phyloP scores from a whole-genome alignment of 148 eudicot genomes.

The Drosera capensis region DNA sequence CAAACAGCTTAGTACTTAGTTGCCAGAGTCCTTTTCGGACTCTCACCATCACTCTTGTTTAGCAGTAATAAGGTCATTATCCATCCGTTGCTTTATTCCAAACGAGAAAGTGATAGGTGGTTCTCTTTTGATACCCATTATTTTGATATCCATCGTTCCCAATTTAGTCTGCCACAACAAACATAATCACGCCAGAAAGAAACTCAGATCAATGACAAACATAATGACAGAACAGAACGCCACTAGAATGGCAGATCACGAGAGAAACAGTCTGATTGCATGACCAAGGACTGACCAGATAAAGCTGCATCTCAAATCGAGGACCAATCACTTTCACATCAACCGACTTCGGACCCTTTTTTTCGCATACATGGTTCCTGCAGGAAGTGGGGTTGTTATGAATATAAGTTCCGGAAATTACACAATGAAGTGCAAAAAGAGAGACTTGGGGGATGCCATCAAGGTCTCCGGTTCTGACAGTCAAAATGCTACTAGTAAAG shows the following conservation, averaged over 20 bases:
- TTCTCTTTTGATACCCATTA: slow-evolving; percentile 4
- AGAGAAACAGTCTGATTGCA: background rate
- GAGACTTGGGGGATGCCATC: too few species aligned
- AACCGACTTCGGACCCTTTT: slow-evolving; percentile 75
- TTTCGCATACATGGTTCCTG: slow-evolving; percentile 87
- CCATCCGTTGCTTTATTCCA: background rate
- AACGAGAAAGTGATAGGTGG: too few species aligned
- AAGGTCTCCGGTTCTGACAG: too few species aligned
- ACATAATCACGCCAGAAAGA: background rate
- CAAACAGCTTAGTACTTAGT: slow-evolving; percentile 12
- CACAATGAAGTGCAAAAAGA: too few species aligned
- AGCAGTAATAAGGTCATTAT: slow-evolving; percentile 51
- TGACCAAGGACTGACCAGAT: slow-evolving; percentile 32
- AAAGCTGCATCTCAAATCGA: slow-evolving; percentile 74
- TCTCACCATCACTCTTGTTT: slow-evolving; percentile 72
- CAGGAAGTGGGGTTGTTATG: slow-evolving; percentile 5
- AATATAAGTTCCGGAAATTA: too few species aligned
- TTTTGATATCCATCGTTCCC: slow-evolving; percentile 28
- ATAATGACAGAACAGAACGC: background rate
- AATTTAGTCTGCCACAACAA: slow-evolving; percentile 11
- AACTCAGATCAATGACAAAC: background rate
- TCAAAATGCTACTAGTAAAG: too few species aligned
- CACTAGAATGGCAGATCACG: background rate
- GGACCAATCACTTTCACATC: slow-evolving; percentile 93
- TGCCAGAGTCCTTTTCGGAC: slow-evolving; percentile 65